Evolutionary conservation across 2,329 filamentous ascomycete genomes (phyloP), one percentile per base, ranked within the genome.

Genomic region (Botrytis tulipae): DNA sequence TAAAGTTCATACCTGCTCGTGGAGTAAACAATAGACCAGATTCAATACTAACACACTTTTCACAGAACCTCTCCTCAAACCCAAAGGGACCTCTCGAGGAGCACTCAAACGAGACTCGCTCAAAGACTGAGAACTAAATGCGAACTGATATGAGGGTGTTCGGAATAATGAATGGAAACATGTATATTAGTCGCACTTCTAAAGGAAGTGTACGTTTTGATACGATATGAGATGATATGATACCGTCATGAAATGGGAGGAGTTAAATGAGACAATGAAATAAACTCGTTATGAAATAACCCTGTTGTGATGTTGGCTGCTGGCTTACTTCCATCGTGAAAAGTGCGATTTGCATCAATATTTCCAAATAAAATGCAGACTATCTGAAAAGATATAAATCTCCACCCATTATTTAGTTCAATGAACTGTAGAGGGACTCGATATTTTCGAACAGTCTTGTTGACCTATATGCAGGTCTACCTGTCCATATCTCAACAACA

Each of bases 61-160:
- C 75, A 89, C 85, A 84, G 83, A 73, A 69, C 37, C 84, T 92
- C 54, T 77, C 83, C 18, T 91, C 88, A 8, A 94, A 94, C 86
- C 92, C 92, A 20, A 87, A 86, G 78, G 88, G 89, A 5, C 83
- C 86, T 1, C 83, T 93, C 68, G 91, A 91, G 54, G 87, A 92
- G 70, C 84, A 85, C 22, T 82, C 90, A 1, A 84, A 88, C 79
- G 85, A 87, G 63, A 92, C 90, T 81, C 70, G 73, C 16, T 77
- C 73, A 40, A 80, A 81, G 75, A 48, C 71, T 22, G 44, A 60
- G 57, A 65, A 70, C 22, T 68, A 46, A 62, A 57, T 14, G 29
- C 22, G 20, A 54, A 25, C 40, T 1, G 3, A 14, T 29, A 35
- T 46, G n/a, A 35, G 29, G 32, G 35, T 54, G 29, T 22, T 29